Evolutionary conservation across 2,329 filamentous ascomycete genomes (phyloP), one percentile per base, ranked within the genome.

Genomic region (Biscogniauxia marginata): DNA sequence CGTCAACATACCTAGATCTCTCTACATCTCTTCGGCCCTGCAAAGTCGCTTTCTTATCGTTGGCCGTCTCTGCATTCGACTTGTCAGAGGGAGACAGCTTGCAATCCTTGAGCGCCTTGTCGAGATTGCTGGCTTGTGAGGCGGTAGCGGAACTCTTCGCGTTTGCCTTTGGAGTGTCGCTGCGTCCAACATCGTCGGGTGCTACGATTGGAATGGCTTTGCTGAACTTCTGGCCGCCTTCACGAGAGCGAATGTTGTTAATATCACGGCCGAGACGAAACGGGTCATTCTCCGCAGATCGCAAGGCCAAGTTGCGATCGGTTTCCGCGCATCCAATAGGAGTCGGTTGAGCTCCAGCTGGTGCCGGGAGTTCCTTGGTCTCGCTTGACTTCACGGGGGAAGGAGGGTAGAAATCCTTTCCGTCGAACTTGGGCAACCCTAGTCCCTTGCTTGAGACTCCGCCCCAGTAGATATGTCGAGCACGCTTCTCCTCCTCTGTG

Each of bases 391-490:
- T 82, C 59, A 70, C 67, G 1, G 82, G 81, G 0, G 84, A 85
- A 3, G 82, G 73, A 24, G 80, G 82, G 59, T 86, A 87, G 62
- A 87, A 87, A 66, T 86, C 78, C 67, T 84, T 85, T 21, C 85
- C 84, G 61, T 87, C 84, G 63, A 84, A 88, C 67, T 84, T 86
- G 30, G 84, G 84, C 44, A 86, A 72, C 2, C 83, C 81, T 30
- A 73, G 76, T 49, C 79, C 74, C 60, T 79, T 76, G 24, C 72
- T 75, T 45, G 83, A 78, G 16, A 80, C 78, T 46, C 81, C 79
- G 8, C 81, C 83, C 82, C 84, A 87, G 67, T 85, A 87, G 60
- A 85, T 71, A 59, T 81, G 78, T 46, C 84, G 80, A 59, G 85
- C 82, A 53, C 80, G 79, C 47, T 80, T 71, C 65, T 88, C 85